Conservation (phyloP, 768 basidiomycete species). For the Termitomyces sp. region DNA sequence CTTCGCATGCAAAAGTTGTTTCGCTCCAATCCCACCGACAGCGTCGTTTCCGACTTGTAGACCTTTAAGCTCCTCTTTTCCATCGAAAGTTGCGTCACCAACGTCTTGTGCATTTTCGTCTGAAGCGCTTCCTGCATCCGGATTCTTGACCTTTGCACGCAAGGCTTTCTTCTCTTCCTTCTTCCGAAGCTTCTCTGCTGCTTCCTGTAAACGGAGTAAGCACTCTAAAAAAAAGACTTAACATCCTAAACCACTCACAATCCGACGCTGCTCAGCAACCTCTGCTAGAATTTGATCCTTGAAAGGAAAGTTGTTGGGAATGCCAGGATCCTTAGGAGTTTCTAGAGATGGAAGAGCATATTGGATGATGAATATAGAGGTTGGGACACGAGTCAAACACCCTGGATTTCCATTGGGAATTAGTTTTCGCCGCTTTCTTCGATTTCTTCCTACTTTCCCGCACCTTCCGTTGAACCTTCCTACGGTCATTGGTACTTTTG, state of each 20-base stretch:
- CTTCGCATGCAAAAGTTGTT: conserved; percentile 29
- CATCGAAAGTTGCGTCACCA: conserved; percentile 24
- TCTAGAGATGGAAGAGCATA: conserved; percentile 34
- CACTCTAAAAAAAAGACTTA: background rate
- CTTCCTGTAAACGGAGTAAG: conserved; percentile 40
- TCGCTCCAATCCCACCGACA: conserved; percentile 42
- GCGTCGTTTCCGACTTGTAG: conserved; percentile 48
- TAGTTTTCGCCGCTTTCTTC: conserved; percentile 71
- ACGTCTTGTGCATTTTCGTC: conserved; percentile 12
- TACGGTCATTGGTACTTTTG: conserved; percentile 64
- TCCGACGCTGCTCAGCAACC: conserved; percentile 73
- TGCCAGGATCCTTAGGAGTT: conserved; percentile 85
- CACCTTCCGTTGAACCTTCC: conserved; percentile 70
- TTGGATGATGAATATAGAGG: background rate
- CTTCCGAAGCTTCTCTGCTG: conserved; percentile 68
- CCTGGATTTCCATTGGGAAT: conserved; percentile 88
- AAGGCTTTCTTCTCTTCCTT: conserved; percentile 60
- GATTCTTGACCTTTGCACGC: conserved; percentile 14
- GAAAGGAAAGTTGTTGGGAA: conserved; percentile 90
- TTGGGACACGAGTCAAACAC: conserved; percentile 22
- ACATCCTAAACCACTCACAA: conserved; percentile 36
- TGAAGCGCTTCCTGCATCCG: background rate
- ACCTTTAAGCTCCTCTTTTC: conserved; percentile 23
- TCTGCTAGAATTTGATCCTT: conserved; percentile 94
- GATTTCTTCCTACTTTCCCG: conserved; percentile 74